Percentiles rank a stretch among this genome's conserved stretches.
phyloP scores from a whole-genome alignment of 2,329 filamentous ascomycete species.

The Aspergillus tanneri region DNA sequence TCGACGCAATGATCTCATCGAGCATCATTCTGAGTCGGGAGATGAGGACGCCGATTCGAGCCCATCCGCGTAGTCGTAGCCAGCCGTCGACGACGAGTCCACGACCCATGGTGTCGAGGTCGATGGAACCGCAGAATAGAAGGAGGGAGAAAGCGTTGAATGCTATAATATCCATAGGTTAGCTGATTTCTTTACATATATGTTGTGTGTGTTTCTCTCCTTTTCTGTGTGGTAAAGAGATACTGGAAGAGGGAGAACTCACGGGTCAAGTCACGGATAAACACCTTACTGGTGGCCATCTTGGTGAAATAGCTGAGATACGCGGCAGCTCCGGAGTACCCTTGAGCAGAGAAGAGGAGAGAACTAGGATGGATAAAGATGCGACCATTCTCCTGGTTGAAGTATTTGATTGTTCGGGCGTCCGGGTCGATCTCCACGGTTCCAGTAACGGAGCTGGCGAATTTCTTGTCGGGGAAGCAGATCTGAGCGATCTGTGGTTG shows the following conservation, averaged over 20 bases:
- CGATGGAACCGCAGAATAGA: constrained; percentile 81
- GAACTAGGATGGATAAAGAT: constrained; percentile 93
- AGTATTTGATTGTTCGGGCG: constrained; percentile 88
- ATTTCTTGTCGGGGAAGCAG: constrained; percentile 93
- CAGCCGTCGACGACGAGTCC: constrained; percentile 90
- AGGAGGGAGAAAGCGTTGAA: constrained; percentile 88
- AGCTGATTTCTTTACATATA: constrained; percentile 1
- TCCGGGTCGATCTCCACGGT: constrained; percentile 92
- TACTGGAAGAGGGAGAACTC: constrained; percentile 40
- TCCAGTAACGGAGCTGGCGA: constrained; percentile 79
- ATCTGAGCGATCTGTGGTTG: constrained; percentile 88
- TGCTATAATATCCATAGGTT: constrained; percentile 39
- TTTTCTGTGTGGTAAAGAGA: background rate
- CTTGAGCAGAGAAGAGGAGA: constrained; percentile 78
- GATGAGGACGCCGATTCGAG: constrained; percentile 86
- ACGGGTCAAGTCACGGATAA: constrained; percentile 87
- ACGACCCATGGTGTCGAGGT: constrained; percentile 80
- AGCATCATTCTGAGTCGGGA: constrained; percentile 80
- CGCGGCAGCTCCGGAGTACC: constrained; percentile 69
- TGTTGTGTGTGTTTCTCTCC: background rate
- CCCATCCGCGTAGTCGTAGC: constrained; percentile 85
- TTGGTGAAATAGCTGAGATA: constrained; percentile 91
- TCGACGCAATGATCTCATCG: constrained; percentile 76
- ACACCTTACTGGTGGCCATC: constrained; percentile 88
- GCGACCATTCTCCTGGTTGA: constrained; percentile 76